Conservation (phyloP, 148 eudicot genomes). For the Polygonum maritimum region DNA sequence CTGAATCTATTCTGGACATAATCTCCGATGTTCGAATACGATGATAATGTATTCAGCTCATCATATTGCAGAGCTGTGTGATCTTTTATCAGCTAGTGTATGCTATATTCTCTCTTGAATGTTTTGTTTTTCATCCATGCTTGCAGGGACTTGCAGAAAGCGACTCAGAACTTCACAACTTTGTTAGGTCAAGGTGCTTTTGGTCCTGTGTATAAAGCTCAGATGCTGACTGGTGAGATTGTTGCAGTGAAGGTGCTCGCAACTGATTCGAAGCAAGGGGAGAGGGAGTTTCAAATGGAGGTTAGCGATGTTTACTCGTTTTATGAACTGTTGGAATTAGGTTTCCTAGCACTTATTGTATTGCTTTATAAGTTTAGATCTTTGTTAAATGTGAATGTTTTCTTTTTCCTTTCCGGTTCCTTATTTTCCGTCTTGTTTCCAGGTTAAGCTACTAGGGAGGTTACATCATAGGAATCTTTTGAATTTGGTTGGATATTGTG, state of each 20-base stretch:
- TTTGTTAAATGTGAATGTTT: background rate
- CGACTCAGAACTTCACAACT: conserved; percentile 83
- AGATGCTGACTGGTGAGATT: conserved; percentile 76
- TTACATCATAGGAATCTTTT: conserved; percentile 93
- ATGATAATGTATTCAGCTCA: background rate
- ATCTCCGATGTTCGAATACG: background rate
- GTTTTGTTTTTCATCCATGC: conserved; percentile 1
- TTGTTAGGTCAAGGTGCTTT: conserved; percentile 88
- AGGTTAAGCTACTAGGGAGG: conserved; percentile 90
- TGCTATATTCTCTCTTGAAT: background rate
- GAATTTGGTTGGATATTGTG: conserved; percentile 95
- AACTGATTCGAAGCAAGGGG: conserved; percentile 89
- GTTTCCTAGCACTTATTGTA: background rate
- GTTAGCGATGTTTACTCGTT: conserved; percentile 21
- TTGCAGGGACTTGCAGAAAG: conserved; percentile 85
- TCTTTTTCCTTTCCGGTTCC: background rate
- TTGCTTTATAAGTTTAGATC: background rate
- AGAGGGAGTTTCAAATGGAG: conserved; percentile 87
- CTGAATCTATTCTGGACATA: background rate
- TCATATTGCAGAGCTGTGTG: background rate
- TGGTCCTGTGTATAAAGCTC: conserved; percentile 95
- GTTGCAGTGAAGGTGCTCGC: conserved; percentile 97
- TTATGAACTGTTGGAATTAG: background rate
- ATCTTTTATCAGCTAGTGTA: too few relatives aligned
- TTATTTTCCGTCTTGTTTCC: conserved; percentile 15